A percentile compares a stretch with the other conserved stretches of the same genome.
Conservation (phyloP, 495 filamentous ascomycete genomes). For the Podospora pseudocomata region DNA sequence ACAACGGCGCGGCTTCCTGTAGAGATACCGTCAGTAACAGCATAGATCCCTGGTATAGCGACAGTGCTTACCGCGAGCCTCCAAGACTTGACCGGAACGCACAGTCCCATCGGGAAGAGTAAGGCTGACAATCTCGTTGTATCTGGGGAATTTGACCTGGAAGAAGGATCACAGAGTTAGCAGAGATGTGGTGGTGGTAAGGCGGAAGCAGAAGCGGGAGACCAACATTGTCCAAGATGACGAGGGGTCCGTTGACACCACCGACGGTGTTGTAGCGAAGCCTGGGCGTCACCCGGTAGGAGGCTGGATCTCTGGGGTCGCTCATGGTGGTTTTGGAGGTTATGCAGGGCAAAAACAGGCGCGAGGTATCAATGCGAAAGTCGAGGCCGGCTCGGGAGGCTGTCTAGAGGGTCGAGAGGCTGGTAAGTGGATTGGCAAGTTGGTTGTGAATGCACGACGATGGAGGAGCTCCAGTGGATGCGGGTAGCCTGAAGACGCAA, state of each 20-base stretch:
- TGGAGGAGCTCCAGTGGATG: slow-evolving; percentile 23
- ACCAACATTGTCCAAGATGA: slow-evolving; percentile 89
- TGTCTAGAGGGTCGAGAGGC: slow-evolving; percentile 6
- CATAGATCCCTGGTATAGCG: neutral
- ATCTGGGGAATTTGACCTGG: slow-evolving; percentile 93
- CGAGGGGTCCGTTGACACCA: slow-evolving; percentile 95
- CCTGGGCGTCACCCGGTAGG: slow-evolving; percentile 71
- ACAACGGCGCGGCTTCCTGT: slow-evolving; percentile 88
- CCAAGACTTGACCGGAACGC: slow-evolving; percentile 90
- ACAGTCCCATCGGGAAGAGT: slow-evolving; percentile 94
- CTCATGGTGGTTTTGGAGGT: slow-evolving; percentile 46
- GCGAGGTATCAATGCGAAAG: slow-evolving; percentile 12
- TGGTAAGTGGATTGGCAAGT: slow-evolving; percentile 13
- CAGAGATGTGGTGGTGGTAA: neutral
- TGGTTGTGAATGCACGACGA: slow-evolving; percentile 13
- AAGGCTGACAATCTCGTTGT: slow-evolving; percentile 96
- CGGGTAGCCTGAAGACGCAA: slow-evolving; percentile 24
- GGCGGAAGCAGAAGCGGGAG: neutral
- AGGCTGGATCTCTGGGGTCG: slow-evolving; percentile 75
- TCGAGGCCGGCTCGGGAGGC: slow-evolving; percentile 22
- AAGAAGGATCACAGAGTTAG: slow-evolving; percentile 30
- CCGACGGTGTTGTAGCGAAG: slow-evolving; percentile 97
- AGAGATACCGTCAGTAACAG: slow-evolving; percentile 21
- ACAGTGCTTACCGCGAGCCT: slow-evolving; percentile 75
- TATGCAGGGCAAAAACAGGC: neutral